Percentiles rank a stretch among this genome's conserved stretches.
Conservation (phyloP, 495 filamentous ascomycete genomes). For the Hypoxylon lienhwacheense region DNA sequence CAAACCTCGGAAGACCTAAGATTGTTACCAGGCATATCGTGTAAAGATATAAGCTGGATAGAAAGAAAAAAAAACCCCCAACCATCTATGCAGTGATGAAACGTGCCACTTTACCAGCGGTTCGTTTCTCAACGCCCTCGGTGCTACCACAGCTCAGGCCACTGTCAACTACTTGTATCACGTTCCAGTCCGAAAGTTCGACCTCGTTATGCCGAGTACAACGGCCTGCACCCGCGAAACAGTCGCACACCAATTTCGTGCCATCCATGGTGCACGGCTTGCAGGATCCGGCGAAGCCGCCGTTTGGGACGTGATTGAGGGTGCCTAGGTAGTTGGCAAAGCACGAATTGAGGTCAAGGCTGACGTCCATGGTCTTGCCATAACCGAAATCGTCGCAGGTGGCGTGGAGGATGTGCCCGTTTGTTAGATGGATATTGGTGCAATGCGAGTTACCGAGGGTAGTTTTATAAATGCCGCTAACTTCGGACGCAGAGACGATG, state of each 20-base stretch:
- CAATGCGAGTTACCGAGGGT: slow-evolving; percentile 19
- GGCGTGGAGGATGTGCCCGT: slow-evolving; percentile 14
- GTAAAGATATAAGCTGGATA: background rate
- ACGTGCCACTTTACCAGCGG: slow-evolving; percentile 3
- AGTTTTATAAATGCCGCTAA: slow-evolving; percentile 19
- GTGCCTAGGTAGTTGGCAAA: slow-evolving; percentile 25
- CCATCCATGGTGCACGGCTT: slow-evolving; percentile 7
- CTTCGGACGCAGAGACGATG: slow-evolving; percentile 10
- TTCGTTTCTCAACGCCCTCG: slow-evolving; percentile 8
- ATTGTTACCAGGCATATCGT: background rate
- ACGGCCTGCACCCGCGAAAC: background rate
- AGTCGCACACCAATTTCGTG: slow-evolving; percentile 23
- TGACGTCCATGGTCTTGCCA: background rate
- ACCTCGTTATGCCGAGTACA: slow-evolving; percentile 14
- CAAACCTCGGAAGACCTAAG: background rate
- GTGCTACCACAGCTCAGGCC: slow-evolving; percentile 1
- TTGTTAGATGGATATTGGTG: slow-evolving; percentile 16
- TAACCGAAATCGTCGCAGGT: slow-evolving; percentile 7
- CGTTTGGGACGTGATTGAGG: slow-evolving; percentile 8
- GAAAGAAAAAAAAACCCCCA: background rate
- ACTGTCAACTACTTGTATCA: slow-evolving; percentile 10
- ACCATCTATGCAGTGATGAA: slow-evolving; percentile 19
- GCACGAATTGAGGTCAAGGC: slow-evolving; percentile 24
- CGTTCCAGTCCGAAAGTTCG: slow-evolving; percentile 18
- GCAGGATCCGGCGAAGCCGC: slow-evolving; percentile 19